Base-by-base conservation (phyloP, 495 filamentous ascomycete species). In the Parmelia sp. region DNA sequence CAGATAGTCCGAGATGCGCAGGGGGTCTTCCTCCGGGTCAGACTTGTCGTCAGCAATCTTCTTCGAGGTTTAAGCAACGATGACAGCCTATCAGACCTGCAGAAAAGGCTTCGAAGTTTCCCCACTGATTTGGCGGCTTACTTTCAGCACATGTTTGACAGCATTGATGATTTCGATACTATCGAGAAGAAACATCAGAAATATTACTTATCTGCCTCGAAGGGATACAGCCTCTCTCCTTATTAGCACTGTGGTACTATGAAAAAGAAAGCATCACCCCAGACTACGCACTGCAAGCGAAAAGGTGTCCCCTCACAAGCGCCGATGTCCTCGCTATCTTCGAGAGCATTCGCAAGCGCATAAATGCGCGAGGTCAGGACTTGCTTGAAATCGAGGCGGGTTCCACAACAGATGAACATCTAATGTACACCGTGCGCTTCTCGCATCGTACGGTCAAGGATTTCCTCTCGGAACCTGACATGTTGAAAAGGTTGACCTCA, bases 11-110 rank as follows among this genome's bases (percentile, higher is more conserved):
- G 37, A 37, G 58, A 63, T 49, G 59, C 65, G 19, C 40, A 62
- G 11, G 65, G 78, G 0, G 75, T 80, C 7, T 80, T 77, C 62
- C 69, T 79, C 2, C 79, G 78, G 78, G 72, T 76, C n/a, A 42
- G 53, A 12, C 60, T 79, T 9, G 76, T 74, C 5, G 65, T 74
- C 1, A 44, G 61, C n/a, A 68, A 66, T 19, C 68, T 79, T 0
- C 9, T 70, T 5, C 60, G 65, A 14, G 77, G 76, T 2, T n/a
- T 78, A 10, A 61, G 31, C 31, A 70, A 78, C 58, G 56, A 63
- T 12, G 74, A 77, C 58, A 53, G 29, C 5, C 37, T 73, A 21
- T 17, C 37, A 0, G 68, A 72, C 53, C 61, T 78, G 5, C 39
- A 59, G 25, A 29, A 61, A 0, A 66, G 74, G 35, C 62, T 76